Percentiles rank a stretch among this genome's conserved stretches.
Evolutionary conservation across 495 filamentous ascomycete species (phyloP).

Genomic region (Clohesyomyces aquaticus): DNA sequence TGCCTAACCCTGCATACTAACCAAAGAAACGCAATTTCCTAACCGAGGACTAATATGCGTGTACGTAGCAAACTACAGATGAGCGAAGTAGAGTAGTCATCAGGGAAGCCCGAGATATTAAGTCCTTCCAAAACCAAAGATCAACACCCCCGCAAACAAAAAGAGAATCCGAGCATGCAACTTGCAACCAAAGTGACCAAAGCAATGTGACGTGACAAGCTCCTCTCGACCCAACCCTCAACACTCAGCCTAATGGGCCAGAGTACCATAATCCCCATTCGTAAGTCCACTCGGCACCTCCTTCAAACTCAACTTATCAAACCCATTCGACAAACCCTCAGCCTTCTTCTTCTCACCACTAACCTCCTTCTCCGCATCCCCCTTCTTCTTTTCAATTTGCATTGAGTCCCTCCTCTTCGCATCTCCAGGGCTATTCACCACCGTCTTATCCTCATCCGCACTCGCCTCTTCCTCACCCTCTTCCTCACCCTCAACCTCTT

Average conservation of each 20-base stretch:
- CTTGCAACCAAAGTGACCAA: constrained; percentile 25
- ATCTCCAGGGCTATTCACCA: constrained; percentile 15
- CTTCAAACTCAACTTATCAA: constrained; percentile 21
- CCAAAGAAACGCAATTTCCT: too few relatives aligned
- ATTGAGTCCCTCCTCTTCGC: neutral
- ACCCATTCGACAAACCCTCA: constrained; percentile 14
- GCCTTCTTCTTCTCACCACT: constrained; percentile 15
- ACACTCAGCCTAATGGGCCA: constrained; percentile 5
- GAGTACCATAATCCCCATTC: constrained; percentile 35
- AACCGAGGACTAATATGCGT: too few relatives aligned
- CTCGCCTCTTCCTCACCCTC: constrained; percentile 30
- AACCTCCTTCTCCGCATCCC: constrained; percentile 7
- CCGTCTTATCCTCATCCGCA: constrained; percentile 34
- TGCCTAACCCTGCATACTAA: too few relatives aligned
- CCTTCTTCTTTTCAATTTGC: neutral
- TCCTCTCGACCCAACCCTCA: neutral
- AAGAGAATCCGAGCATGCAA: constrained; percentile 6
- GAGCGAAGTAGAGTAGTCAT: neutral
- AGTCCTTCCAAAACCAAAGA: neutral
- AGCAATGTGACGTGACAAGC: too few relatives aligned
- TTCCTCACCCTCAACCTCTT: too few relatives aligned
- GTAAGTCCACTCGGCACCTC: constrained; percentile 29
- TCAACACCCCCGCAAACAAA: constrained; percentile 5
- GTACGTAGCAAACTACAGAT: neutral
- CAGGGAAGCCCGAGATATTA: neutral